Base-by-base conservation (phyloP, 345 rosid species). In the Eutrema yunnanense region DNA sequence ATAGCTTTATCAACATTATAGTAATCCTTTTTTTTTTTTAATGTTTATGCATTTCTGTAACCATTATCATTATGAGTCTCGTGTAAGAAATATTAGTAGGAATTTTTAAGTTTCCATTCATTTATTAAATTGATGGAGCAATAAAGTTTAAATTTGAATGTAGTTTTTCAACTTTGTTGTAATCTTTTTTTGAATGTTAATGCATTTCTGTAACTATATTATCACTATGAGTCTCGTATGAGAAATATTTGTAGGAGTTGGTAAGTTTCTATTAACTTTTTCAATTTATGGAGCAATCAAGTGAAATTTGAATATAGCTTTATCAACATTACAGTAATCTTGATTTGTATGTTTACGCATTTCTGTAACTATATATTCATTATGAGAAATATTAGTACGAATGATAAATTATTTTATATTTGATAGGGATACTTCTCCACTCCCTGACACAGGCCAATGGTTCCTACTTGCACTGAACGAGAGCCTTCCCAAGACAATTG, bases 361-460 rank as follows among this genome's bases (percentile, higher is more conserved):
- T 34, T 63, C 16, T 43, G 13, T 43, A 14, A 34, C 43, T 56
- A 8, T 34, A 14, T 34, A 6, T 7, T 56, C 60, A 54, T 9
- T 55, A 8, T 56, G 56, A 51, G 7, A 51, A 27, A n/a, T 29
- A 62, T n/a, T 46, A 63, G 27, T 14, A 14, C 12, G 16, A 36
- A 32, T 55, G 13, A 59, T 30, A 13, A 40, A 6, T 50, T 6
- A 1, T 51, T 54, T 47, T 14, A 38, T 38, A 12, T 48, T 41
- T 66, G 71, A 74, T 87, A 94, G 98, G 57, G 81, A 82, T 19
- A 75, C 92, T 6, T 9, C 73, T 73, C 98, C 97, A 62, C 96
- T 94, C 69, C 97, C 98, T 36, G 96, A 94, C 72, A 81, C 95
- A 50, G 98, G 97, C 59, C 98, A 94, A 74, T 91, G 96, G 98